These are phyloP conservation scores for Xerocomus cyaneibrunnescens DNA, from an alignment of 1,284 basidiomycete species.

Conservation along the genomic window DNA sequence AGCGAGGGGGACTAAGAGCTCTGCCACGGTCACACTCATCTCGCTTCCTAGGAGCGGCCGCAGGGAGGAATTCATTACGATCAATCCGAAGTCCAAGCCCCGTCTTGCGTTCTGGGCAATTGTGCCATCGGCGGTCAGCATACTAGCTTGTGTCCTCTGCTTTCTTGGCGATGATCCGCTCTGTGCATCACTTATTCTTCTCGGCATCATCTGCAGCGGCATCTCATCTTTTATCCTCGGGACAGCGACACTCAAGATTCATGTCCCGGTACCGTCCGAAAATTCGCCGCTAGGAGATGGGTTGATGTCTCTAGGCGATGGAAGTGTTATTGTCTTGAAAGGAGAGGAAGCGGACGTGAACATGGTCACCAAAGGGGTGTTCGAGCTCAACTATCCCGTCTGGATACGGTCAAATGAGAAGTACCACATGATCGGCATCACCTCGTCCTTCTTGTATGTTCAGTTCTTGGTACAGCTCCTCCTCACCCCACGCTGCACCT, in stretches of 20 bases:
- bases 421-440: conserved; percentile 16
- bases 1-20: conserved; percentile 20
- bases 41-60: conserved; percentile 8
- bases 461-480: conserved; percentile 33
- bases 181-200: conserved; percentile 33
- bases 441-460: conserved; percentile 25
- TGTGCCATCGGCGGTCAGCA: conserved; percentile 26
- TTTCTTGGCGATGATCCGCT: conserved; percentile 18
- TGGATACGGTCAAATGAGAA: conserved; percentile 10
- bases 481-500: conserved; percentile 20
- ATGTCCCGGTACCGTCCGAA: conserved; percentile 21
- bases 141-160: conserved; percentile 18
- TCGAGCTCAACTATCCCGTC: conserved; percentile 22
- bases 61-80: not conserved
- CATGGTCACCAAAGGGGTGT: conserved; percentile 29
- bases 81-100: conserved; percentile 7
- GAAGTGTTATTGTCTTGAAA: conserved; percentile 24
- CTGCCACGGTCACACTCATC: conserved; percentile 19
- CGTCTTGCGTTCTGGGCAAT: conserved; percentile 13
- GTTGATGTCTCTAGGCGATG: conserved; percentile 16
- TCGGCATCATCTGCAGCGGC: conserved; percentile 31
- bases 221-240: conserved; percentile 30
- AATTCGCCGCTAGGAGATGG: conserved; percentile 29
- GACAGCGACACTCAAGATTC: conserved; percentile 22
- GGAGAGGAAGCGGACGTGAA: conserved; percentile 30